Evolutionary conservation across 805 yeast species (phyloP).

Genomic region (Candida sonorensis): DNA sequence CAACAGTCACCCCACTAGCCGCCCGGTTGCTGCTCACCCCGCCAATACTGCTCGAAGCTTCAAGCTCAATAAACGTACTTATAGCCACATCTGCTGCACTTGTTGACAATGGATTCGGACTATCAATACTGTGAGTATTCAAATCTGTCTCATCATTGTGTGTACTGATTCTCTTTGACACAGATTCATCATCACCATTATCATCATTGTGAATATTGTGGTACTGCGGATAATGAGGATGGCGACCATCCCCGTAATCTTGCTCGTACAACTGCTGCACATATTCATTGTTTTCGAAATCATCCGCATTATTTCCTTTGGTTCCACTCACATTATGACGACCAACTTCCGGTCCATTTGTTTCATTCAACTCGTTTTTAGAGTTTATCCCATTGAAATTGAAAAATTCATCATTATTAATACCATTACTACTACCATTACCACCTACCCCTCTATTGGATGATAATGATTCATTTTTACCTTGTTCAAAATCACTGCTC

Average conservation of each 20-base stretch:
- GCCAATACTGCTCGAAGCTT: no score
- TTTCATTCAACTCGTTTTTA: neutral
- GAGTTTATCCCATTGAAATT: constrained; percentile 5
- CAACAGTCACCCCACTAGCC: no score
- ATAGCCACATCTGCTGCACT: no score
- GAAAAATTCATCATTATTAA: constrained; percentile 15
- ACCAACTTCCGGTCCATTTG: constrained; percentile 1
- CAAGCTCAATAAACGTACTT: no score
- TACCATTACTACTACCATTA: neutral
- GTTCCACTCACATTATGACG: no score
- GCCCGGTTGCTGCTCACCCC: no score
- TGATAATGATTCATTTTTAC: no score
- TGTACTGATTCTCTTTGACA: no score
- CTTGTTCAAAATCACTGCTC: neutral
- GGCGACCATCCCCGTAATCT: constrained; percentile 22
- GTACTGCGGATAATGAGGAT: constrained; percentile 23
- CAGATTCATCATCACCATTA: constrained; percentile 2
- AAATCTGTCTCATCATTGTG: no score
- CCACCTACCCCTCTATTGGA: no score
- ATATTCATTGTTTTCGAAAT: constrained; percentile 16
- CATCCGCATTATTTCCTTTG: constrained; percentile 1
- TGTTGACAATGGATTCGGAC: no score
- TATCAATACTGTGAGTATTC: no score
- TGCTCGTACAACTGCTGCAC: constrained; percentile 28
- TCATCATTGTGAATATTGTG: constrained; percentile 18